Base-by-base conservation (phyloP, 2,329 filamentous ascomycete genomes). In the Huntiella abstrusa region DNA sequence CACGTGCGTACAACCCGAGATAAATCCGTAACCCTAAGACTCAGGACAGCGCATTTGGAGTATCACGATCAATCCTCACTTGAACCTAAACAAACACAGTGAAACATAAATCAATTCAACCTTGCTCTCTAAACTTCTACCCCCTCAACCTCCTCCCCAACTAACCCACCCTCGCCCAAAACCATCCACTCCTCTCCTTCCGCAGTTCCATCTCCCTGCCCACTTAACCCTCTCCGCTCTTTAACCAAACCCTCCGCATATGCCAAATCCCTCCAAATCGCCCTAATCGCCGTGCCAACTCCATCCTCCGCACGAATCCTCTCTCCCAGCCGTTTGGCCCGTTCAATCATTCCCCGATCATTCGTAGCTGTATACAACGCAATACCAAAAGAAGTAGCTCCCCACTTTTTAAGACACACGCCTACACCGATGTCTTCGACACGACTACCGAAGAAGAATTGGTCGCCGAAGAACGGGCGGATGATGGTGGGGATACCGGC, bases 391-490 rank as follows among this genome's bases (percentile, higher is more conserved):
- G 80, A 73, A 53, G 75, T 81, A n/a, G 83, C 80, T 16, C 91
- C 92, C 66, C 94, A 76, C 61, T 84, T 91, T 66, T 82, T 86
- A 55, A 98, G 69, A 57, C 80, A 84, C 15, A 94, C 78, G 0
- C 91, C 91, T 2, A 96, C 91, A 0, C 91, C 88, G 4, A 98
- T 68, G 56, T 96, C 88, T 59, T 96, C 86, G 1, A 96, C 82
- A 3, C 91, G 73, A 28, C 71, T 75, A 5, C 86, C 91, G 55
- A 93, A 96, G 67, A 98, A 98, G 68, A 82, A 95, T 58, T 98
- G 91, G 55, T 98, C 91, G 4, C 91, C 91, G 57, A 98, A 98
- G 66, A 96, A 98, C 0, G 91, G 91, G 51, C 88, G 83, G 57
- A 96, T 82, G 52, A 98, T 87, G 0, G 91, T 96, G 0, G 91